Percentiles rank a stretch among this genome's conserved stretches.
These are phyloP conservation scores for Cupressus sempervirens DNA, from an alignment of 75 land plant species.

Conservation along the genomic window DNA sequence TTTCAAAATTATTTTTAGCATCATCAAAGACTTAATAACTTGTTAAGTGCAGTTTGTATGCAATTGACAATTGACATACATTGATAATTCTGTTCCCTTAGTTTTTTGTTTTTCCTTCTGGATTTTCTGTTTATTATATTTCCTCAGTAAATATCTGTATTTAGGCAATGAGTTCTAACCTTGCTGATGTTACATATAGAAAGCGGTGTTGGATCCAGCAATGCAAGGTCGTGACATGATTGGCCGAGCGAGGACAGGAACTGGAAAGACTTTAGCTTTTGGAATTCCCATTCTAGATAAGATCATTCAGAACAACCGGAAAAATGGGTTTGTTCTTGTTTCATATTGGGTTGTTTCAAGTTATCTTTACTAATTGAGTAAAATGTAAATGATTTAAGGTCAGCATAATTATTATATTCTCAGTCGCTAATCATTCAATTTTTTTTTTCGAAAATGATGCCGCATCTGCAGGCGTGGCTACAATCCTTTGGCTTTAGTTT, in stretches of 20 bases:
- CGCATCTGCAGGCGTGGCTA: constrained; percentile 37
- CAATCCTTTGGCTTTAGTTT: constrained; percentile 53
- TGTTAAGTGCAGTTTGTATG: neutral
- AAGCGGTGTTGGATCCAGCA: constrained; percentile 80
- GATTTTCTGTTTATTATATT: neutral
- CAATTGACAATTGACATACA: neutral
- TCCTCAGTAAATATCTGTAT: neutral
- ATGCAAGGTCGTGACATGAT: constrained; percentile 87
- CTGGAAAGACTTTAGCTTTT: constrained; percentile 89
- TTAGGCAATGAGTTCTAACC: neutral
- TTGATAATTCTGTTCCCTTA: neutral
- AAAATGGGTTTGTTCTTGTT: constrained; percentile 48
- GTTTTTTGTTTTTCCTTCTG: neutral
- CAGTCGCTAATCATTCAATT: neutral
- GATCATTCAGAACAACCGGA: constrained; percentile 48
- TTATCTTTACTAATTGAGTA: neutral
- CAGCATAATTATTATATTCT: neutral
- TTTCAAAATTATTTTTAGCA: neutral
- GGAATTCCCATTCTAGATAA: constrained; percentile 85
- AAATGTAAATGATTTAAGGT: neutral
- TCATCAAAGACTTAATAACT: neutral
- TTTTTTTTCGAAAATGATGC: neutral
- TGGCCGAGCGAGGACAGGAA: constrained; percentile 77
- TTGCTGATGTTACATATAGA: constrained; percentile 26
- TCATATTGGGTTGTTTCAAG: neutral